Base-by-base conservation (phyloP, 2,329 filamentous ascomycete species). In the Penicillium nordicum region DNA sequence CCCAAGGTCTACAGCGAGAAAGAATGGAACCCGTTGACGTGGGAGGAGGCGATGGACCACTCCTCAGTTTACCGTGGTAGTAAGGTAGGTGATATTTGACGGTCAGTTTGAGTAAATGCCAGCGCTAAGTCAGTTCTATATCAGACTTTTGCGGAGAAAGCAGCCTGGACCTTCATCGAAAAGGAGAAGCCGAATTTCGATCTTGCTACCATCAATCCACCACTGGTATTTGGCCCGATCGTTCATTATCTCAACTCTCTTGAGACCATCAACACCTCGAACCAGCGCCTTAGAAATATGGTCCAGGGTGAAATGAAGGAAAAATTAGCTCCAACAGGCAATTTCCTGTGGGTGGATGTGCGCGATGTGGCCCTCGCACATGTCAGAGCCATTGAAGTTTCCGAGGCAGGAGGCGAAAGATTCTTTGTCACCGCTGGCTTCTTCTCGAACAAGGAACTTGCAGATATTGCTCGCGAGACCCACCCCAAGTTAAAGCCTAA, bases 181-280 rank as follows among this genome's bases (percentile, higher is more conserved):
- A 76, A 79, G 30, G 77, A 83, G 65, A 75, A 78, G 53, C 82
- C 84, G 0, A 78, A 76, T 55, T 89, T 89, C 65, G 80, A 82
- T 41, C 68, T 89, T 30, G 76, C 80, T 11, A 84, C 83, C 6
- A 83, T 89, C 63, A 84, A 84, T 66, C 82, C 83, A 50, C 85
- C 86, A 0, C 77, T 84, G 53, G 84, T 86, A 0, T 81, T 88
- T 40, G 86, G 87, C 0, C 86, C 87, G 0, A 73, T 88, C 8
- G 81, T 85, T 48, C 81, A 87, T 63, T 84, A 85, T 61, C 78
- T 91, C 2, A 81, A 85, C 58, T 80, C 77, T 23, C 77, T 89
- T 0, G 81, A 84, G n/a, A 76, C 76, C 1, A 76, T 92, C 59
- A 92, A 92, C 74, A 89, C 87, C 1, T 89, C 87, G 14, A 92